Evolutionary conservation across 1,284 basidiomycete genomes (phyloP), one percentile per base, ranked within the genome.

Genomic region (Meira miltonrushii): DNA sequence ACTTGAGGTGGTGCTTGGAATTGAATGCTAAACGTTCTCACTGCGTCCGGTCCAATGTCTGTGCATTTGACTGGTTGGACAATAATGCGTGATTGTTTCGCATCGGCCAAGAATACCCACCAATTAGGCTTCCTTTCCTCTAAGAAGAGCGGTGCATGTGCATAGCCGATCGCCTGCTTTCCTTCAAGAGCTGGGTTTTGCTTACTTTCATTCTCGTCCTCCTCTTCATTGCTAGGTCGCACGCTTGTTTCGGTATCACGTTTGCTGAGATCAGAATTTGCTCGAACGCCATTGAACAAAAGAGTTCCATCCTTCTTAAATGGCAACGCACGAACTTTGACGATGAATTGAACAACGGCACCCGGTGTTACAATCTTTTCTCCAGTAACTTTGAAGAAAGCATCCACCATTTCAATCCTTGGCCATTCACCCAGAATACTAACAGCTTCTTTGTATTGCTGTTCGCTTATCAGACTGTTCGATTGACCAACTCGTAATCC

Each of bases 1-100:
- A 87, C 83, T 57, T 85, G 85, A 12, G 87, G 88, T 1, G 95
- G 95, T 0, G 92, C 93, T 79, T 96, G 92, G 85, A 98, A 96
- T 73, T 92, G 90, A 46, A 96, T 81, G 77, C 88, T 89, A 82
- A 90, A 93, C 38, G 87, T 85, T 57, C 92, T 85, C 69, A 88
- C 87, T 71, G 88, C 84, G 38, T 85, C 82, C 0, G 78, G 65
- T 13, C 84, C 81, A n/a, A 82, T 80, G 57, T 82, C 81, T 0
- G 84, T 78, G 37, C 96, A 85, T 74, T 87, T 88, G 72, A 88
- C 81, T 0, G 95, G 95, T 39, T 92, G 90, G 1, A 98, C 90
- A 53, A 97, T 90, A 55, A 96, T 84, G 52, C 88, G 85, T 79
- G 91, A 88, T 15, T 86, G 84, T 80, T 95, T 95, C 62, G 89